Evolutionary conservation across 2,329 filamentous ascomycete genomes (phyloP).

Genomic region (Trichoderma endophyticum): DNA sequence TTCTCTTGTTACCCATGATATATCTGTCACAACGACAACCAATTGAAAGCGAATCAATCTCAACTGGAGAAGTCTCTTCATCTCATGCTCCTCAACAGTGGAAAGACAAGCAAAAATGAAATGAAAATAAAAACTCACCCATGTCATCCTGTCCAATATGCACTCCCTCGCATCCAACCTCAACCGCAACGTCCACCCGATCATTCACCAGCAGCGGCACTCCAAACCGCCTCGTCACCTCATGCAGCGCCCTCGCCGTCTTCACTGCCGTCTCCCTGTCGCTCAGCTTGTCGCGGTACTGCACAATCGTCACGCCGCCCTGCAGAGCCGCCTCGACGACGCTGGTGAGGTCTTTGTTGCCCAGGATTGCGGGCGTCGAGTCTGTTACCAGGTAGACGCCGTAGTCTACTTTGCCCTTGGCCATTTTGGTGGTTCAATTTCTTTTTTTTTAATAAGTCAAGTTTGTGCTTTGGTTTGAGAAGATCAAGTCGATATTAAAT

Average conservation of each 20-base stretch:
- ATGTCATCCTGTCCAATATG: conserved; percentile 96
- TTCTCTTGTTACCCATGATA: neutral
- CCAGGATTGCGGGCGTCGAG: conserved; percentile 81
- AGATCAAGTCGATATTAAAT: neutral
- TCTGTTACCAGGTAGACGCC: conserved; percentile 90
- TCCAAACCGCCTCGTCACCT: conserved; percentile 61
- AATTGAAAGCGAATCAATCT: neutral
- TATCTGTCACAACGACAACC: neutral
- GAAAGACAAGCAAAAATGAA: neutral
- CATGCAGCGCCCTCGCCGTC: conserved; percentile 69
- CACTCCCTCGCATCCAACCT: conserved; percentile 83
- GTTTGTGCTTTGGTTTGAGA: neutral
- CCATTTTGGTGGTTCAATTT: conserved; percentile 8
- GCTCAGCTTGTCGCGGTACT: conserved; percentile 84
- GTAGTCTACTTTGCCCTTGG: conserved; percentile 57
- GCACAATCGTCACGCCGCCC: conserved; percentile 81
- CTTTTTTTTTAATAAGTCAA: neutral
- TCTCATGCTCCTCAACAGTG: neutral
- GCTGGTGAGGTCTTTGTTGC: conserved; percentile 62
- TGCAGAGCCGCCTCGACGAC: conserved; percentile 73
- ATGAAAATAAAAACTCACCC: conserved; percentile 45
- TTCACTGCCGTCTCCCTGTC: conserved; percentile 69
- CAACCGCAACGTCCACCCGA: conserved; percentile 81
- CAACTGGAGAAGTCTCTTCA: neutral
- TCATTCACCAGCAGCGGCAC: conserved; percentile 92